Conservation (phyloP, 192 early-diverging fungal genomes). For the Gryganskiella cystojenkinii region DNA sequence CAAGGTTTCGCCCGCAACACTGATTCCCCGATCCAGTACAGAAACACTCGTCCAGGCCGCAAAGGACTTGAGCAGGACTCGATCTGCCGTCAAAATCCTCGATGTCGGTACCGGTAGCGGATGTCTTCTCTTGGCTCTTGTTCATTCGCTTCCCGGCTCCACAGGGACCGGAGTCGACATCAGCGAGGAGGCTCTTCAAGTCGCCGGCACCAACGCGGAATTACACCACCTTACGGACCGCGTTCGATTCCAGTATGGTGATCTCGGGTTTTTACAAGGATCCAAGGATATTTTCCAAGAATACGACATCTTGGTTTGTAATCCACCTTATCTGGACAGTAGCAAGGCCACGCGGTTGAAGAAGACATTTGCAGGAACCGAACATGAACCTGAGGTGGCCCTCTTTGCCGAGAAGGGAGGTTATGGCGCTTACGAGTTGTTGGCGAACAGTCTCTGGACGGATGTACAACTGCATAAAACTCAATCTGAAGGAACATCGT, state of each 20-base stretch:
- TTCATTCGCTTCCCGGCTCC: constrained; percentile 18
- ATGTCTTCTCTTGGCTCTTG: constrained; percentile 72
- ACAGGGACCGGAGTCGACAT: constrained; percentile 76
- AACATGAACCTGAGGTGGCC: constrained; percentile 72
- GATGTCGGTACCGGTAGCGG: constrained; percentile 85
- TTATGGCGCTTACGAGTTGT: constrained; percentile 68
- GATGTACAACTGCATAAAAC: constrained; percentile 4
- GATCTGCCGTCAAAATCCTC: constrained; percentile 45
- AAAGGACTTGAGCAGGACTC: not conserved
- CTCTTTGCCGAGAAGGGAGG: constrained; percentile 72
- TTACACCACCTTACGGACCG: constrained; percentile 50
- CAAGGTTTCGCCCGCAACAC: constrained; percentile 67
- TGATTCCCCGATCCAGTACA: constrained; percentile 78
- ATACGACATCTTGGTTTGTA: constrained; percentile 73
- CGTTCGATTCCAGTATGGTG: constrained; percentile 47
- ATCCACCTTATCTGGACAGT: constrained; percentile 76
- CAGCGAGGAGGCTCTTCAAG: constrained; percentile 58
- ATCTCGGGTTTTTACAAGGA: constrained; percentile 57
- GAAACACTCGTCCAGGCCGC: constrained; percentile 71
- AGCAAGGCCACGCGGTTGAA: constrained; percentile 35
- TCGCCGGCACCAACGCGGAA: constrained; percentile 63
- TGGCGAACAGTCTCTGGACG: constrained; percentile 29
- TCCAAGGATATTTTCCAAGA: constrained; percentile 44
- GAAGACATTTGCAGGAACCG: constrained; percentile 44
- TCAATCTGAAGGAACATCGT: constrained; percentile 47